Evolutionary conservation across 139 green algal genomes (phyloP).

Genomic region (Coelastrella sp.): DNA sequence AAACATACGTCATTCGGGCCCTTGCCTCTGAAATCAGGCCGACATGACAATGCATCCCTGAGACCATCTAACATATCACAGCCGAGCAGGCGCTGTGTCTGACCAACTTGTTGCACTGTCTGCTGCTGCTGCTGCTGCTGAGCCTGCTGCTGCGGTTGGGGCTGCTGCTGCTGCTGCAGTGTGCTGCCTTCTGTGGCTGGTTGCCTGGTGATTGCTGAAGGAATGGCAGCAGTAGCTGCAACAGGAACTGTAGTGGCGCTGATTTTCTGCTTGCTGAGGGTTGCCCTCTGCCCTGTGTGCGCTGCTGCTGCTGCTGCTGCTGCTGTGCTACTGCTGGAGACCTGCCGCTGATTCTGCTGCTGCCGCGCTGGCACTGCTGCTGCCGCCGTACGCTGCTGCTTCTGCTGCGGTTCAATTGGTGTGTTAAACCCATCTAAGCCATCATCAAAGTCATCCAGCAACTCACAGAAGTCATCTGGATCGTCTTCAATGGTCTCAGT

Average conservation of each 20-base stretch:
- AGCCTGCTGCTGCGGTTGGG: neutral
- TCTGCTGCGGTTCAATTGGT: neutral
- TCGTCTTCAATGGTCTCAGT: neutral
- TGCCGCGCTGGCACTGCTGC: conserved; percentile 19
- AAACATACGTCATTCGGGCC: neutral
- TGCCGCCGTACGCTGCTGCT: neutral
- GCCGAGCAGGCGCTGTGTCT: neutral
- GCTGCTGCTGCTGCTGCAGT: neutral
- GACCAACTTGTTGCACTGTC: too few relatives aligned
- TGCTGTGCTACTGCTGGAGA: neutral
- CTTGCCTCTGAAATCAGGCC: conserved; percentile 12
- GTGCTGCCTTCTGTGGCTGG: too few relatives aligned
- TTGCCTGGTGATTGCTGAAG: too few relatives aligned
- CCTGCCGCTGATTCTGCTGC: too few relatives aligned
- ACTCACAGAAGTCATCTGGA: conserved; percentile 8
- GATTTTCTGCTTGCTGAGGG: too few relatives aligned
- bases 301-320: conserved; percentile 34
- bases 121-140: conserved; percentile 28
- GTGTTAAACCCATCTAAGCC: neutral
- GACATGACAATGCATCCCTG: neutral
- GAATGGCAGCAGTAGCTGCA: too few relatives aligned
- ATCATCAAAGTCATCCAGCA: neutral
- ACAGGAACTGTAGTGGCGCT: too few relatives aligned
- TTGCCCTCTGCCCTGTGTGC: too few relatives aligned
- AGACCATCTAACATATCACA: neutral